These are phyloP conservation scores for Alternaria novae-zelandiae DNA, from an alignment of 2,329 filamentous ascomycete species.

Conservation along the genomic window DNA sequence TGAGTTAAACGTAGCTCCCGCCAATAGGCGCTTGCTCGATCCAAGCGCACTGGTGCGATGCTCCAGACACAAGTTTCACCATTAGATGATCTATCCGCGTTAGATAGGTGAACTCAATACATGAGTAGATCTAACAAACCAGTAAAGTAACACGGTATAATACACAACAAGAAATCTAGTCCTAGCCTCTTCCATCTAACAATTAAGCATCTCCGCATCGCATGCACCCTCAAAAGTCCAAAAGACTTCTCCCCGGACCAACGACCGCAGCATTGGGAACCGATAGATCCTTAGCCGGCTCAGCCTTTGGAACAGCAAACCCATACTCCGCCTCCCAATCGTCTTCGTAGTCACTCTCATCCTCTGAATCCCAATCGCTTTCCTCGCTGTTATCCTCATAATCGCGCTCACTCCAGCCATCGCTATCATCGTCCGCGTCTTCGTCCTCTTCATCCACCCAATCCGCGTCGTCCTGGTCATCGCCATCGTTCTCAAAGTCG, in stretches of 20 bases:
- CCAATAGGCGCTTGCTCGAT: background rate
- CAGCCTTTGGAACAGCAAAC: background rate
- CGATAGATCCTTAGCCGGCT: background rate
- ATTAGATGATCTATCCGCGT: background rate
- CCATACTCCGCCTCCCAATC: constrained; percentile 15
- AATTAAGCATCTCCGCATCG: too few species aligned
- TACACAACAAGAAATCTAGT: background rate
- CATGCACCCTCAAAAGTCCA: background rate
- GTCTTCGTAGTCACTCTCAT: constrained; percentile 14
- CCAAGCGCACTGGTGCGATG: background rate
- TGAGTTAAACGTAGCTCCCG: background rate
- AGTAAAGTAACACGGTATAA: background rate
- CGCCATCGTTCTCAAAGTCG: constrained; percentile 6
- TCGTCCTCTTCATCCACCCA: constrained; percentile 1
- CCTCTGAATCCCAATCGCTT: constrained; percentile 12
- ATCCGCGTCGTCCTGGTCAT: constrained; percentile 1
- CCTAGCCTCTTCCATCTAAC: background rate
- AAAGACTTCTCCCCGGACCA: background rate
- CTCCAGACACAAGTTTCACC: background rate
- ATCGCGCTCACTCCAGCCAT: constrained; percentile 10
- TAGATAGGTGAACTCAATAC: background rate
- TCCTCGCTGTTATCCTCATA: constrained; percentile 13
- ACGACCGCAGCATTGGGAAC: background rate
- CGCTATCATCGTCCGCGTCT: background rate
- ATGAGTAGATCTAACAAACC: background rate